Conservation (phyloP, 2,329 filamentous ascomycete genomes). For the Ustulina deusta region DNA sequence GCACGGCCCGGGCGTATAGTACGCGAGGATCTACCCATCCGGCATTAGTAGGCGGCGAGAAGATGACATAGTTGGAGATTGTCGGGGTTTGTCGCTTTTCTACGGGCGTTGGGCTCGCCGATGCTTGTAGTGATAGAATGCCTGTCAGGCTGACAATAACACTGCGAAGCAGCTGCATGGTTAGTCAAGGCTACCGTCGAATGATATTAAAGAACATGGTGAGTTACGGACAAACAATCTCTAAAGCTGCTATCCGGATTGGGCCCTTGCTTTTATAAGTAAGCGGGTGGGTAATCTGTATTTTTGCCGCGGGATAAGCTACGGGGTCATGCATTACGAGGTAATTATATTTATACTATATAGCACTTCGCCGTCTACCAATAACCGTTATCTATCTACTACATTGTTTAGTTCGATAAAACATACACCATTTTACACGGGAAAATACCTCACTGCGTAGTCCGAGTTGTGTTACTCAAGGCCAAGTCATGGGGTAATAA, state of each 20-base stretch:
- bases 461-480: neutral
- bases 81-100: conserved; percentile 30
- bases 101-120: conserved; percentile 26
- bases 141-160: conserved; percentile 10
- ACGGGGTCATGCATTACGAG: neutral
- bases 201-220: neutral
- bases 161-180: conserved; percentile 21
- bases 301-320: conserved; percentile 26
- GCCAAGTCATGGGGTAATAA: neutral
- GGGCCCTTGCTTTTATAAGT: conserved; percentile 8
- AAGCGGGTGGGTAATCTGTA: conserved; percentile 12
- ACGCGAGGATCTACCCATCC: conserved; percentile 57
- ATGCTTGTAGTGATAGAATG: conserved; percentile 17
- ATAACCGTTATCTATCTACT: neutral
- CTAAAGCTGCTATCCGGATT: neutral
- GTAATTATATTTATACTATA: neutral
- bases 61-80: conserved; percentile 53
- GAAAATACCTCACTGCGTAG: neutral
- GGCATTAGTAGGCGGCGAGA: conserved; percentile 54
- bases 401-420: neutral
- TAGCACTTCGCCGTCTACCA: neutral
- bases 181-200: neutral
- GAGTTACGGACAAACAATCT: no score
- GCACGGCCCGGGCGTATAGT: conserved; percentile 57
- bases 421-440: neutral